A percentile compares a stretch with the other conserved stretches of the same genome.
Evolutionary conservation across 768 basidiomycete species (phyloP).

Genomic region (Termitomyces sp.): DNA sequence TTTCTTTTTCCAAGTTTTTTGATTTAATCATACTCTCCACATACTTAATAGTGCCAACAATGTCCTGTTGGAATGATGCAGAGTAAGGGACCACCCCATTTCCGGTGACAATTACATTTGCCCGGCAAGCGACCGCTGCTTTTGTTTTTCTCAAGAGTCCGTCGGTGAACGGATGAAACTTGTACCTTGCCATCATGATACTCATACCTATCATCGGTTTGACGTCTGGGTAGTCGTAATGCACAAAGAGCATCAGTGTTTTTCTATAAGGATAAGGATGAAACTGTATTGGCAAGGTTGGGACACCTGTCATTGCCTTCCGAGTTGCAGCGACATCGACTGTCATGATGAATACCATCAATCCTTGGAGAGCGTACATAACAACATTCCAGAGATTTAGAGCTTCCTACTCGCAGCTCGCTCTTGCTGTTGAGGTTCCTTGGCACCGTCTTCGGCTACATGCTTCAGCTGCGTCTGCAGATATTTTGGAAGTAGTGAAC

Average conservation of each 20-base stretch:
- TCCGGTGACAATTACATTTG: not conserved
- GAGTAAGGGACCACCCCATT: not conserved
- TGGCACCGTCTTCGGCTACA: not conserved
- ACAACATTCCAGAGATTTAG: not conserved
- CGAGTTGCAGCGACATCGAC: not conserved
- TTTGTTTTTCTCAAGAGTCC: not conserved
- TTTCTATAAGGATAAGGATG: slow-evolving; percentile 4
- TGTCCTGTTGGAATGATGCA: not conserved
- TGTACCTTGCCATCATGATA: no score
- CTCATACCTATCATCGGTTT: no score
- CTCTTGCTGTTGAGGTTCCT: not conserved
- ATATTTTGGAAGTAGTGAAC: not conserved
- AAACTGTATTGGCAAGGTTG: slow-evolving; percentile 3
- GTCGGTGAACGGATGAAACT: not conserved
- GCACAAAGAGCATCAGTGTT: slow-evolving; percentile 1
- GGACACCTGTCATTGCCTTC: slow-evolving; percentile 4
- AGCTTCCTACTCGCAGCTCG: no score
- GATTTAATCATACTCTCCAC: slow-evolving; percentile 1
- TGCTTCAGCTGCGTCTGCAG: no score
- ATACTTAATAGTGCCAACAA: not conserved
- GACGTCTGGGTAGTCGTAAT: not conserved
- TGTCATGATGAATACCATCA: not conserved
- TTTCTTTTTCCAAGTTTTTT: not conserved
- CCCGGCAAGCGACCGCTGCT: not conserved
- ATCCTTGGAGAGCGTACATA: not conserved